Base-by-base conservation (phyloP, 805 yeast genomes). In the Hanseniaspora hatyaiensis region DNA sequence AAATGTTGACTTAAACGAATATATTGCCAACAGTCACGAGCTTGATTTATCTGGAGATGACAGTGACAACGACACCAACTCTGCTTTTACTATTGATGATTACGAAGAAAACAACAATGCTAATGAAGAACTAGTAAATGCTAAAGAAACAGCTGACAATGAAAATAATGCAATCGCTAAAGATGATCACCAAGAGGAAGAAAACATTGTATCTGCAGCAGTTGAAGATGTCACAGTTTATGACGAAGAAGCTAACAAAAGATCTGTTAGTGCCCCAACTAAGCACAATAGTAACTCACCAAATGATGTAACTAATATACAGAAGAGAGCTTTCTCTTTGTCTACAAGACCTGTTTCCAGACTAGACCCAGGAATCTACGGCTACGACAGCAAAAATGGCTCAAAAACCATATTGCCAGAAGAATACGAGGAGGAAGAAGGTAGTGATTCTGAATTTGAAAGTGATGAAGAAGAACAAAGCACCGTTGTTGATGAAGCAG, bases 271-370 rank as follows among this genome's bases (percentile, higher is more conserved):
- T 12, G 69, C 65, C 20, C 72, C 72, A 29, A 19, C 23, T 13
- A 15, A 2, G 13, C 16, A 22, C 3, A 20, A 16, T n/a, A 19
- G 13, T 8, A 45, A 19, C 16, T 29, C 15, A 30, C 38, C 16
- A 49, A 38, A 28, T 52, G 48, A 39, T 48, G 57, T 53, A 49
- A 53, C 13, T 47, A 49, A 32, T 50, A 58, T 44, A 36, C 64
- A 66, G 38, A 64, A 63, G 48, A 61, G 72, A 50, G 64, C 67
- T 6, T 59, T 62, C 50, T 69, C 72, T 4, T 54, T 64, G 30
- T 64, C 62, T 26, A 57, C 68, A 5, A 63, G 71, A 57, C 72
- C 72, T n/a, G 62, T 64, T 34, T 68, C 72, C 5, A 63, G 65
- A 53, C 51, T 68, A 32, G 72, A 68, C 54, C 72, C 72, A 6